These are phyloP conservation scores for Globisporangium paddicum DNA, from an alignment of 352 stramenopile species.

Conservation along the genomic window DNA sequence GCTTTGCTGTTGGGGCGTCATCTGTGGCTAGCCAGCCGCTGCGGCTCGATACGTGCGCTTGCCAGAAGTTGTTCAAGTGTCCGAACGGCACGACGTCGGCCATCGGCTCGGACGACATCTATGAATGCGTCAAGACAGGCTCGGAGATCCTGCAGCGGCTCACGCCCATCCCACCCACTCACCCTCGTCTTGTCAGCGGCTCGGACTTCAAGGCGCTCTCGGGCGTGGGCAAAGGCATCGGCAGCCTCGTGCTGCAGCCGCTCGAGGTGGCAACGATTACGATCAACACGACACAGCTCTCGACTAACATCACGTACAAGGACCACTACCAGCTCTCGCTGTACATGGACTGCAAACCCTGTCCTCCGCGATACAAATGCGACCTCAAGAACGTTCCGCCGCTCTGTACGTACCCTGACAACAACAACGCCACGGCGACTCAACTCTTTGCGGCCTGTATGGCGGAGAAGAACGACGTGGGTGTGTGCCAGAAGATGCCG, in stretches of 20 bases:
- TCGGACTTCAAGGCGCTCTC: constrained; percentile 78
- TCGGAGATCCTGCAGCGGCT: constrained; percentile 88
- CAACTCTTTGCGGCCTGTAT: constrained; percentile 50
- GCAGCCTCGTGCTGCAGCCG: constrained; percentile 72
- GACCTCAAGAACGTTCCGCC: constrained; percentile 37
- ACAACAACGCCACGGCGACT: constrained; percentile 35
- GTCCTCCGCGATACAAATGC: constrained; percentile 91
- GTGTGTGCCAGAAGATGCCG: constrained; percentile 55
- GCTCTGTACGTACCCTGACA: constrained; percentile 62
- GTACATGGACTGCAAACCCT: constrained; percentile 95
- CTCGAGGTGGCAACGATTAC: constrained; percentile 92
- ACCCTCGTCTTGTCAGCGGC: constrained; percentile 45
- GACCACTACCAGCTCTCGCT: constrained; percentile 94
- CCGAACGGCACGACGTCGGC: constrained; percentile 90
- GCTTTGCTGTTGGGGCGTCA: constrained; percentile 53
- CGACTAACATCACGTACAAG: constrained; percentile 94
- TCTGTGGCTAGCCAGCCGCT: constrained; percentile 29
- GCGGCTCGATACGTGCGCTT: constrained; percentile 92
- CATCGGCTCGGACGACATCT: constrained; percentile 66
- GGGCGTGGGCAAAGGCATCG: constrained; percentile 47
- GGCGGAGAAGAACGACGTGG: constrained; percentile 23
- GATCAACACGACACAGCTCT: constrained; percentile 88
- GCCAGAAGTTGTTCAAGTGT: constrained; percentile 91
- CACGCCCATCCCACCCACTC: constrained; percentile 64
- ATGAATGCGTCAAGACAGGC: constrained; percentile 88